Percentiles rank a stretch among this genome's conserved stretches.
These are phyloP conservation scores for Zostera marina DNA, from an alignment of 116 monocot genomes.

Conservation along the genomic window DNA sequence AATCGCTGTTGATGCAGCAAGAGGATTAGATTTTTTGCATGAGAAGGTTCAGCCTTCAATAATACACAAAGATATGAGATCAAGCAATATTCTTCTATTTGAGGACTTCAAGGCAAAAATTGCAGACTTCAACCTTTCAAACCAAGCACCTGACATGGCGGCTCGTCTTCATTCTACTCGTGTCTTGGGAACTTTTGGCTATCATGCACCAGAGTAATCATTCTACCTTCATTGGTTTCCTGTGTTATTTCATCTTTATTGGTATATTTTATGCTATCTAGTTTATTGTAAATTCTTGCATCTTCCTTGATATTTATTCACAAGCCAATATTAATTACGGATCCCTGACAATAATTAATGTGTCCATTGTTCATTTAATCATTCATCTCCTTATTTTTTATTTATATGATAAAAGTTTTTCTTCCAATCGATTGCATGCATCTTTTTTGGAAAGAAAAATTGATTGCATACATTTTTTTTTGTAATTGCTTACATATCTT, in stretches of 20 bases:
- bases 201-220: slow-evolving; percentile 92
- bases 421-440: no score
- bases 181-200: slow-evolving; percentile 91
- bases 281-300: no score
- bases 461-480: no score
- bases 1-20: slow-evolving; percentile 87
- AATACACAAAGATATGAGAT: slow-evolving; percentile 81
- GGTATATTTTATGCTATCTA: no score
- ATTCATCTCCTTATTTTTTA: no score
- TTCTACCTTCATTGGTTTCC: not conserved
- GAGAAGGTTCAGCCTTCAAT: slow-evolving; percentile 80
- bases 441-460: no score
- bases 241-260: not conserved
- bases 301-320: no score
- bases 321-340: no score
- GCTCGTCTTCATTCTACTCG: slow-evolving; percentile 95
- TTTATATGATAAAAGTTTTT: no score
- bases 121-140: slow-evolving; percentile 91
- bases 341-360: no score
- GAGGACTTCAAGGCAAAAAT: slow-evolving; percentile 91
- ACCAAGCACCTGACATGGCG: slow-evolving; percentile 98
- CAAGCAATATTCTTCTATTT: slow-evolving; percentile 87
- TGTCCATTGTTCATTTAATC: no score
- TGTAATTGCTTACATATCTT: no score
- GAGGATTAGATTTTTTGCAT: slow-evolving; percentile 84